Conservation (phyloP, 306 rosid species). For the Cajanus cajan region DNA sequence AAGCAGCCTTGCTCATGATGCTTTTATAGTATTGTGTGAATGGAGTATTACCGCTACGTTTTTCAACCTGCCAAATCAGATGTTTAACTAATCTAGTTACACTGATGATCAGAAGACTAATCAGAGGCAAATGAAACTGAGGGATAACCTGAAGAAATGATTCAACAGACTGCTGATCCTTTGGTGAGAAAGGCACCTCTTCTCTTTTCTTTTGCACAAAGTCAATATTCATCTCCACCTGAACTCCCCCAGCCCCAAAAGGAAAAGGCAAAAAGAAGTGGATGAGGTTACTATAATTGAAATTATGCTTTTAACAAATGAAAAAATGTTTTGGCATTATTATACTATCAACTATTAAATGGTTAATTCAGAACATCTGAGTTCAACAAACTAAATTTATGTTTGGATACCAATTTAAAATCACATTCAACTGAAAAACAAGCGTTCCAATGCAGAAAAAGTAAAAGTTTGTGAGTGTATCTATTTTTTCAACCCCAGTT, state of each 20-base stretch:
- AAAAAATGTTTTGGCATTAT: not conserved
- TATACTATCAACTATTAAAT: not conserved
- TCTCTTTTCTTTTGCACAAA: constrained; percentile 80
- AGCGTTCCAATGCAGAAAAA: too few relatives aligned
- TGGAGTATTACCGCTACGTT: constrained; percentile 48
- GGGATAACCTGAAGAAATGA: constrained; percentile 78
- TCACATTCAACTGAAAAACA: too few relatives aligned
- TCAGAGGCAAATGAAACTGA: not conserved
- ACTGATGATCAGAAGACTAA: constrained; percentile 1
- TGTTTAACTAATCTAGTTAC: constrained; percentile 21
- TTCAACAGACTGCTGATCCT: constrained; percentile 72
- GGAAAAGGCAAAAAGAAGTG: not conserved
- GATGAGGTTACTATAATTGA: not conserved
- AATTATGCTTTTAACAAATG: constrained; percentile 9
- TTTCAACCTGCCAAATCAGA: constrained; percentile 61
- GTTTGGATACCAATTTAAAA: too few relatives aligned
- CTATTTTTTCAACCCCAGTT: too few relatives aligned
- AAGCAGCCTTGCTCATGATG: constrained; percentile 69
- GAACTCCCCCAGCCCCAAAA: constrained; percentile 22
- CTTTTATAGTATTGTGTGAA: constrained; percentile 79
- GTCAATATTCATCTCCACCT: constrained; percentile 83
- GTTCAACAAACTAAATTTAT: not conserved
- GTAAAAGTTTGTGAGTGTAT: too few relatives aligned
- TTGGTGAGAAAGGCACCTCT: constrained; percentile 78
- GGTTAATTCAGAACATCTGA: not conserved